Evolutionary conservation across 2,329 filamentous ascomycete genomes (phyloP), one percentile per base, ranked within the genome.

Genomic region (Ophiosphaerella narmari): DNA sequence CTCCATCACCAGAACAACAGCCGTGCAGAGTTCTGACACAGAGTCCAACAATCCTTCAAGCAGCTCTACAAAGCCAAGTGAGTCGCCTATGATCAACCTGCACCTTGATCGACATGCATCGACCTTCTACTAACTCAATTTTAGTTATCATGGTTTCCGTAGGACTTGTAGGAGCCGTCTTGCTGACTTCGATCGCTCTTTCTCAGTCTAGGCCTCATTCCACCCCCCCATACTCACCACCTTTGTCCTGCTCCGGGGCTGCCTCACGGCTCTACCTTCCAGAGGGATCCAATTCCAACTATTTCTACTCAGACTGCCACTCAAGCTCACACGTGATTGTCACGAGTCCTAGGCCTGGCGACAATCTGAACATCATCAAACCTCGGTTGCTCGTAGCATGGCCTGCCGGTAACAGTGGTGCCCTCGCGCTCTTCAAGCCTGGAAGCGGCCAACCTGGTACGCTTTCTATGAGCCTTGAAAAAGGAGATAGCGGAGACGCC

Each of bases 251-350:
- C 44, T 36, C 42, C 11, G 50, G 56, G 33, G 44, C 52, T 12
- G 54, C 59, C 2, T 57, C 56, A 8, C 54, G 71, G 18, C 66
- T 80, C 7, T 72, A 78, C 50, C 71, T 85, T 2, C 80, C 75
- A 29, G 82, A 85, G 54, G 77, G 79, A 1, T 84, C 84, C 0
- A 86, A 86, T 52, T 76, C 83, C 34, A 86, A 87, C 60, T 86
- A 83, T 68, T 86, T 88, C 70, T 83, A 85, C 57, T 86, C 83
- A 0, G 84, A 87, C 62, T 87, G 84, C 66, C 77, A 85, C 54
- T 77, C 79, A 1, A 78, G 81, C 31, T 77, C 78, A 5, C 85
- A 87, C 56, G 82, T 84, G 0, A 79, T 88, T 0, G 72, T 87
- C 0, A 87, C 84, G 0, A 85, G 77, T 50, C 84, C 85, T 12